These are phyloP conservation scores for Rhodosporidiobolus odoratus DNA, from an alignment of 768 basidiomycete genomes.

Conservation along the genomic window DNA sequence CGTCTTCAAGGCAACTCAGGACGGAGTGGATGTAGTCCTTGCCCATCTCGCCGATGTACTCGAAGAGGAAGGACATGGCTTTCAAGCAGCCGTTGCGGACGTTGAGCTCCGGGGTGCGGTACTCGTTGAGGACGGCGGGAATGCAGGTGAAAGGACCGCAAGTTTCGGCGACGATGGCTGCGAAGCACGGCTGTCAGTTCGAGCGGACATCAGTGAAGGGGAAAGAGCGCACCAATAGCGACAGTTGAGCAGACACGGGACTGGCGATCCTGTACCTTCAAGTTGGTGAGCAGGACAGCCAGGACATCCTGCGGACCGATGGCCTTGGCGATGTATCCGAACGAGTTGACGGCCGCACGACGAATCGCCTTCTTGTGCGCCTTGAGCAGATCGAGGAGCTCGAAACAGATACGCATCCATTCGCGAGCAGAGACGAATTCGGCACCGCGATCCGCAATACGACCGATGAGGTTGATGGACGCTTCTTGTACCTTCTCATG, in stretches of 20 bases:
- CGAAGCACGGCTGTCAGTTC: background rate
- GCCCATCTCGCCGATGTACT: constrained; percentile 97
- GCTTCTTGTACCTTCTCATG: constrained; percentile 99
- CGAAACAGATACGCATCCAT: constrained; percentile 99
- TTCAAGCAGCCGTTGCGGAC: constrained; percentile 98
- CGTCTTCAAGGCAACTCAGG: constrained; percentile 96
- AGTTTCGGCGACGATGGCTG: constrained; percentile 80
- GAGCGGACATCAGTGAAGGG: too few relatives aligned
- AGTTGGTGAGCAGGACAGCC: constrained; percentile 87
- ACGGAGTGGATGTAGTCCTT: constrained; percentile 92
- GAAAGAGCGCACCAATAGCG: constrained; percentile 62
- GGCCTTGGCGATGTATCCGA: constrained; percentile 98
- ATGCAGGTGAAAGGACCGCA: constrained; percentile 98
- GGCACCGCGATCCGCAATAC: constrained; percentile 98
- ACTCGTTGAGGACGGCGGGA: constrained; percentile 96
- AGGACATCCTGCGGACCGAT: constrained; percentile 98
- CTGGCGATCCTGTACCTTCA: constrained; percentile 97
- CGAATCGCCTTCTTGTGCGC: constrained; percentile 99
- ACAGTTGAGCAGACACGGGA: constrained; percentile 98
- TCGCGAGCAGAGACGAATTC: constrained; percentile 98
- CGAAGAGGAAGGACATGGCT: constrained; percentile 96
- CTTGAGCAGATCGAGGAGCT: constrained; percentile 89
- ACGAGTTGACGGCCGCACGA: constrained; percentile 97
- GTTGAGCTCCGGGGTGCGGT: constrained; percentile 95
- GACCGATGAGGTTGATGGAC: constrained; percentile 98